A percentile compares a stretch with the other conserved stretches of the same genome.
phyloP scores from a whole-genome alignment of 2,329 filamentous ascomycete species.

The Neofusicoccum laricinum region DNA sequence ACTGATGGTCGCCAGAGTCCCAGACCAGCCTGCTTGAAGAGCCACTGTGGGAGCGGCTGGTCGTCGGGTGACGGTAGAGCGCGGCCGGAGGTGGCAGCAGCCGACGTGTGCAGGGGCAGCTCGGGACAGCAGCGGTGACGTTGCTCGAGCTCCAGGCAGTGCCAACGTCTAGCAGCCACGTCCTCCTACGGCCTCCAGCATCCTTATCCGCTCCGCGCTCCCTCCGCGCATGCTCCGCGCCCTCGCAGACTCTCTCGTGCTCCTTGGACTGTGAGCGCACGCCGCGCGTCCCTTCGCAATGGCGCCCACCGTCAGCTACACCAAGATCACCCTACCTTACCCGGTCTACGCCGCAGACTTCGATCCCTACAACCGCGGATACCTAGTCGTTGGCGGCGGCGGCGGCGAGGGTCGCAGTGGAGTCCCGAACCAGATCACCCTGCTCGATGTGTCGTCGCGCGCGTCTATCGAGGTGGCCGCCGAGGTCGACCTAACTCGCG shows the following conservation, averaged over 20 bases:
- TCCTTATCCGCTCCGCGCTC: not conserved
- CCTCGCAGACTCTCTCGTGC: not conserved
- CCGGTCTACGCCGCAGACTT: slow-evolving; percentile 87
- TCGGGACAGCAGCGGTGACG: not conserved
- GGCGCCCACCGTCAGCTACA: slow-evolving; percentile 39
- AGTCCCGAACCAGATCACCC: slow-evolving; percentile 80
- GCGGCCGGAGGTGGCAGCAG: not conserved
- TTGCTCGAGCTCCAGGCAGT: not conserved
- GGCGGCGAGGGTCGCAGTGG: slow-evolving; percentile 71
- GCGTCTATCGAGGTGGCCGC: slow-evolving; percentile 61
- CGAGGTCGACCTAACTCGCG: slow-evolving; percentile 73
- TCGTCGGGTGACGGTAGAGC: not conserved
- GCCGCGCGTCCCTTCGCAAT: slow-evolving; percentile 12
- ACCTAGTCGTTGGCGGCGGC: slow-evolving; percentile 80
- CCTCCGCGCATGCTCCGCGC: not conserved
- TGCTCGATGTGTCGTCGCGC: slow-evolving; percentile 69
- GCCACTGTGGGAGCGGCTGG: no score
- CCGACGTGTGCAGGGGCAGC: not conserved
- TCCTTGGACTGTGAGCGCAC: not conserved
- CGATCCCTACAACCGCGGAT: slow-evolving; percentile 72
- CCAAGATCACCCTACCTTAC: slow-evolving; percentile 71
- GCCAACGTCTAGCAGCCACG: no score
- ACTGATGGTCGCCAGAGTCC: no score
- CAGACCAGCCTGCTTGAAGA: no score
- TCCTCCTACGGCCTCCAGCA: not conserved